Conservation (phyloP, 2,329 filamentous ascomycete genomes). For the Arthrobotrys pseudoclavata region DNA sequence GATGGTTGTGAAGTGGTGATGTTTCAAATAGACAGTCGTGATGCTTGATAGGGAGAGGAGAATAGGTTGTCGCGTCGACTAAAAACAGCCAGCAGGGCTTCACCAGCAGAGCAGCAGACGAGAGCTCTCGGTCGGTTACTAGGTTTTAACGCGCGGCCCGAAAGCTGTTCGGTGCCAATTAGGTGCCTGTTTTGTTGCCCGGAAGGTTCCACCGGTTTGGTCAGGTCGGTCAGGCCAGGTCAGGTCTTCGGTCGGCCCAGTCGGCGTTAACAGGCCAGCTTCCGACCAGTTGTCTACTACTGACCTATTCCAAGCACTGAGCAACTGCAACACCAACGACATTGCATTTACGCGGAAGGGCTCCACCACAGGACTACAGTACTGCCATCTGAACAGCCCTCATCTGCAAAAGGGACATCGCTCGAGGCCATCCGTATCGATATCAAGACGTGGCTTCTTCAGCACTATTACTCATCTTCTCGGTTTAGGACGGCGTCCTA, state of each 20-base stretch:
- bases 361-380: not conserved
- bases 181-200: slow-evolving; percentile 13
- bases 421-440: slow-evolving; percentile 11
- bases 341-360: slow-evolving; percentile 1
- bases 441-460: slow-evolving; percentile 43
- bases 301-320: slow-evolving; percentile 1
- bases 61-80: slow-evolving; percentile 45
- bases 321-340: slow-evolving; percentile 29
- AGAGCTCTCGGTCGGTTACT: slow-evolving; percentile 8
- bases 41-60: slow-evolving; percentile 30
- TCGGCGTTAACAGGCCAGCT: slow-evolving; percentile 32
- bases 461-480: slow-evolving; percentile 11
- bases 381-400: slow-evolving; percentile 5
- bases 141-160: slow-evolving; percentile 7
- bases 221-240: not conserved
- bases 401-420: not conserved
- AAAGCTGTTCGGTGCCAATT: slow-evolving; percentile 21
- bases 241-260: slow-evolving; percentile 11
- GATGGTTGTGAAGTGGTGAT: slow-evolving; percentile 30
- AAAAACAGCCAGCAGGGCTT: slow-evolving; percentile 2
- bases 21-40: slow-evolving; percentile 30
- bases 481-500: slow-evolving; percentile 5
- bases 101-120: slow-evolving; percentile 2
- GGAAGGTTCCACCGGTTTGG: slow-evolving; percentile 1
- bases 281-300: slow-evolving; percentile 40